Evolutionary conservation across 495 filamentous ascomycete species (phyloP).

Genomic region (Penicillium coprophilum): DNA sequence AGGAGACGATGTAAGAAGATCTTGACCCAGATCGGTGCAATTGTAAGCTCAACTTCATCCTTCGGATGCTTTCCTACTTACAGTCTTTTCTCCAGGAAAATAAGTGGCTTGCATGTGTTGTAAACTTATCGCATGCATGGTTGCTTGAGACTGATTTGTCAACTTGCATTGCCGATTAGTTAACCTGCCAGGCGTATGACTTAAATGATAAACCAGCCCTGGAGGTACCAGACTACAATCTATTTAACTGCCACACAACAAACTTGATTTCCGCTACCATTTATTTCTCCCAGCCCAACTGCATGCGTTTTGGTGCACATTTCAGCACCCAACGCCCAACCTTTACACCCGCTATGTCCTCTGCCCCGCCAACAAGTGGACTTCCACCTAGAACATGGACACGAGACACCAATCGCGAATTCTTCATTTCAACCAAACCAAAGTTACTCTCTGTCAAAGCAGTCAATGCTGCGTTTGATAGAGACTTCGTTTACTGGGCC

Average conservation of each 20-base stretch:
- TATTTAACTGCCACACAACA: neutral
- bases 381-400: slow-evolving; percentile 26
- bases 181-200: neutral
- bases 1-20: no score
- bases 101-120: neutral
- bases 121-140: neutral
- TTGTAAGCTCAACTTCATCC: no score
- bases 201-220: neutral
- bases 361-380: slow-evolving; percentile 18
- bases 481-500: slow-evolving; percentile 57
- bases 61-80: no score
- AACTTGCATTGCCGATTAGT: no score
- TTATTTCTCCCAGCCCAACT: neutral
- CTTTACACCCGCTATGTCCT: slow-evolving; percentile 14
- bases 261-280: neutral
- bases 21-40: no score
- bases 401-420: slow-evolving; percentile 28
- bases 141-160: neutral
- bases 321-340: neutral
- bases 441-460: slow-evolving; percentile 49
- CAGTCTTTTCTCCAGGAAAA: no score
- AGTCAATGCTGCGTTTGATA: slow-evolving; percentile 50
- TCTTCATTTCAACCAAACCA: slow-evolving; percentile 53
- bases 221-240: neutral
- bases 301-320: neutral